Evolutionary conservation across 2,329 filamentous ascomycete species (phyloP), one percentile per base, ranked within the genome.

Genomic region (Neodidymelliopsis sp.): DNA sequence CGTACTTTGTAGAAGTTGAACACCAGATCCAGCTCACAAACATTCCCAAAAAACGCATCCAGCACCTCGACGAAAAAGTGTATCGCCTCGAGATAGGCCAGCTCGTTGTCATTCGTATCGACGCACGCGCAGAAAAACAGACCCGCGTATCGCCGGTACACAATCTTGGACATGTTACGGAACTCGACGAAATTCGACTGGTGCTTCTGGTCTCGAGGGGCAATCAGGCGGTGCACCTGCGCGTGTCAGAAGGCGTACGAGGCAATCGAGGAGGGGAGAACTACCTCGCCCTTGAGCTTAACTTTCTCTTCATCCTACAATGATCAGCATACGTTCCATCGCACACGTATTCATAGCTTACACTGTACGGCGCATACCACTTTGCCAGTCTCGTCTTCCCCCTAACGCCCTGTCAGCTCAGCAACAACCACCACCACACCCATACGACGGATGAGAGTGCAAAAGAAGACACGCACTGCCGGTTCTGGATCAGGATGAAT

Each of bases 81-180:
- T 69, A 99, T 97, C 6, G 92, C 94, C 77, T 99, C 94, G 51
- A 99, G 83, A 70, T 91, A 97, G 19, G 94, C 93, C 53, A 99
- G 81, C 79, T 99, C 94, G 76, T 97, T 99, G 76, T 99, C 94
- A 75, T 97, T 97, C 40, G 93, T 95, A 77, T 99, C 94, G 71
- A 99, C 94, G 76, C 94, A 97, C 43, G 92, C 95, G 80, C 94
- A 99, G 81, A 99, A 99, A 84, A 99, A 99, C 50, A 99, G 85
- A 0, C 94, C 94, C 0, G 94, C 94, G 77, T 99, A 99, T 56
- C 94, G 89, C 33, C 95, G 88, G 79, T 99, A 99, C 43, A 99
- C 91, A 65, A 99, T 89, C 79, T 97, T 97, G 72, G 93, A 75
- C 62, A 74, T 91, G 77, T 91, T 90, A 60, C 90, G 89, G 79